Evolutionary conservation across 805 yeast species (phyloP).

Genomic region (Metschnikowia peoriensis): DNA sequence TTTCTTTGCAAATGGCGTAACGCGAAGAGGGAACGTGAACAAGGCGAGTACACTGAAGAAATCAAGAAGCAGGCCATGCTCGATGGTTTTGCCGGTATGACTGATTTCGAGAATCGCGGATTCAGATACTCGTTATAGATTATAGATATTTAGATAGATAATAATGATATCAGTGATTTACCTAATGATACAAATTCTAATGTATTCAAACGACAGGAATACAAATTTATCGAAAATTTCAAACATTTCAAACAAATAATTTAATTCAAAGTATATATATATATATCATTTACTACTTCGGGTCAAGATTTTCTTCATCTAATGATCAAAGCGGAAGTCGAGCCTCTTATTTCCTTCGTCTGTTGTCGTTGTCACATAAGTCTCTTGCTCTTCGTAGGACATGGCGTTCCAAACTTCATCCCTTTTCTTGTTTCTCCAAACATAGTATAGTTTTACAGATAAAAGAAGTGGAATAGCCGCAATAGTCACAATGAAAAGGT

Average conservation of each 20-base stretch:
- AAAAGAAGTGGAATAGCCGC: constrained; percentile 21
- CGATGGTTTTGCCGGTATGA: constrained; percentile 15
- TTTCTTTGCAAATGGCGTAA: constrained; percentile 8
- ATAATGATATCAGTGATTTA: too few relatives aligned
- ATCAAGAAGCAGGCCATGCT: constrained; percentile 7
- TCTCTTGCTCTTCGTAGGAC: constrained; percentile 48
- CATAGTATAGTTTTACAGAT: constrained; percentile 37
- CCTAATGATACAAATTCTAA: too few relatives aligned
- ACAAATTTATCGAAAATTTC: too few relatives aligned
- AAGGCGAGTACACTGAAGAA: constrained; percentile 18
- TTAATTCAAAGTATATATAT: too few relatives aligned
- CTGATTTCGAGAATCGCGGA: constrained; percentile 13
- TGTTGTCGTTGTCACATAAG: constrained; percentile 43
- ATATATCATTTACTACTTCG: not conserved
- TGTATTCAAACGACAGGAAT: too few relatives aligned
- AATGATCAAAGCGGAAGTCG: constrained; percentile 43
- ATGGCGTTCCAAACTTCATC: constrained; percentile 50
- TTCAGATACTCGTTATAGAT: constrained; percentile 9
- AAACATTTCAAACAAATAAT: too few relatives aligned
- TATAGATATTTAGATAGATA: too few relatives aligned
- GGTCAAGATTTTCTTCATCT: not conserved
- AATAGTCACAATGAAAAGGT: constrained; percentile 32
- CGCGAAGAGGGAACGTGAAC: constrained; percentile 2
- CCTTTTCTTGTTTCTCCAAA: constrained; percentile 41
- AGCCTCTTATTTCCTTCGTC: constrained; percentile 60